Evolutionary conservation across 2,329 filamentous ascomycete genomes (phyloP), one percentile per base, ranked within the genome.

Genomic region (Ascochyta fabae): DNA sequence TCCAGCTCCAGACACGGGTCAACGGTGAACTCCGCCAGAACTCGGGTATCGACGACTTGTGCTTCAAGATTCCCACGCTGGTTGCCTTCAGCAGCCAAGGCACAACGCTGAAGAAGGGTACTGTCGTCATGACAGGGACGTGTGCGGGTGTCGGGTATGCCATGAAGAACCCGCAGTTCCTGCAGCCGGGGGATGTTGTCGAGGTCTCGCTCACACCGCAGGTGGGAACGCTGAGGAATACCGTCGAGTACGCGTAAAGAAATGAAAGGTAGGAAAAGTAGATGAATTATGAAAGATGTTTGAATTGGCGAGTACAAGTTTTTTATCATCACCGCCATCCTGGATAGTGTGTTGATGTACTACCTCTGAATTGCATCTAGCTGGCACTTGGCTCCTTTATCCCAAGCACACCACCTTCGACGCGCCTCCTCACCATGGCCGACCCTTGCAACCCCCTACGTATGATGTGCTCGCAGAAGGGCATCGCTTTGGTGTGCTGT

Each of bases 121-220:
- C 76, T 12, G 71, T 82, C 27, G 76, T 83, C 36, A 81, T 83
- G 80, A 83, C 80, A 6, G 80, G 81, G 0, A 82, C 80, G 12
- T 64, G 58, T 56, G 52, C 65, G 40, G 72, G 74, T 5, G 75
- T 77, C 0, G 75, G 74, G 9, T 77, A 76, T 49, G 80, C 80
- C 0, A 68, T 83, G 70, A 71, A 71, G 59, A 57, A 61, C 13
- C 71, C 73, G 39, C 70, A 72, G 53, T 76, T 73, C 29, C 46
- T 76, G 60, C 70, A 70, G 53, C 71, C 70, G 3, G 70, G 68
- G 9, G 70, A 72, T 61, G 61, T 68, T 0, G 69, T 76, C 0
- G 71, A 76, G 55, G 72, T 75, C 5, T 64, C 64, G 13, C 54
- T 76, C 15, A 62, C 53, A 13, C 64, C 68, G 1, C 46, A 60